A percentile compares a stretch with the other conserved stretches of the same genome.
Conservation (phyloP, 495 filamentous ascomycete species). For the Pseudevernia furfuracea region DNA sequence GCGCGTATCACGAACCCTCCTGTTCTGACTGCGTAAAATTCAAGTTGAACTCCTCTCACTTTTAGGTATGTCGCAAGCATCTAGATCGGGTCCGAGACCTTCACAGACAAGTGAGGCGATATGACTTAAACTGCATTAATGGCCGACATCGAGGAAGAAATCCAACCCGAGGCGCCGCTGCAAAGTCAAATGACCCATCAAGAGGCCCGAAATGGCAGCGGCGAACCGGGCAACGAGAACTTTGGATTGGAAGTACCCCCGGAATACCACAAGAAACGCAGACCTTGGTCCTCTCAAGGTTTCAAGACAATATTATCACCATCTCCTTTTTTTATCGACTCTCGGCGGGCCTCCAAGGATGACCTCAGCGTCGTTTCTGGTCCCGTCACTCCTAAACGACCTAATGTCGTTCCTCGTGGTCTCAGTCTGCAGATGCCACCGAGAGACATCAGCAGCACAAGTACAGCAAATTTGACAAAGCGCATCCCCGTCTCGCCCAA, state of each 20-base stretch:
- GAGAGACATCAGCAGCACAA: conserved; percentile 42
- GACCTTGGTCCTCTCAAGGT: conserved; percentile 46
- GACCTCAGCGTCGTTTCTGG: conserved; percentile 58
- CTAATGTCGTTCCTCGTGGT: conserved; percentile 50
- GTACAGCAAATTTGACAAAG: conserved; percentile 49
- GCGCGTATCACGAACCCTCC: not conserved
- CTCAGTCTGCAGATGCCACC: conserved; percentile 70
- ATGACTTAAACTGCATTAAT: not conserved
- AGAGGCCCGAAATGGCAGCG: conserved; percentile 17
- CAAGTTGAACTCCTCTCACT: too few relatives aligned
- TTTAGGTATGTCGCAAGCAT: not conserved
- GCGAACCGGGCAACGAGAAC: conserved; percentile 10
- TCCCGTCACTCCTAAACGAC: conserved; percentile 58
- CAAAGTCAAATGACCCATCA: conserved; percentile 20
- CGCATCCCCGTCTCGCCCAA: conserved; percentile 76
- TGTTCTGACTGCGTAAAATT: too few relatives aligned
- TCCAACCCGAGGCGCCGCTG: conserved; percentile 7
- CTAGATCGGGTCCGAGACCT: not conserved
- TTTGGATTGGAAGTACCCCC: conserved; percentile 12
- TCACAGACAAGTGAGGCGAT: not conserved
- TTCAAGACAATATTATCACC: conserved; percentile 51
- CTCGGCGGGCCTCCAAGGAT: conserved; percentile 63
- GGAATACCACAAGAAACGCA: conserved; percentile 31
- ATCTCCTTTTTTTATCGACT: conserved; percentile 57
- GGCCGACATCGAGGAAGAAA: not conserved